These are phyloP conservation scores for Ballota nigra DNA, from an alignment of 257 asterid genomes.

Conservation along the genomic window DNA sequence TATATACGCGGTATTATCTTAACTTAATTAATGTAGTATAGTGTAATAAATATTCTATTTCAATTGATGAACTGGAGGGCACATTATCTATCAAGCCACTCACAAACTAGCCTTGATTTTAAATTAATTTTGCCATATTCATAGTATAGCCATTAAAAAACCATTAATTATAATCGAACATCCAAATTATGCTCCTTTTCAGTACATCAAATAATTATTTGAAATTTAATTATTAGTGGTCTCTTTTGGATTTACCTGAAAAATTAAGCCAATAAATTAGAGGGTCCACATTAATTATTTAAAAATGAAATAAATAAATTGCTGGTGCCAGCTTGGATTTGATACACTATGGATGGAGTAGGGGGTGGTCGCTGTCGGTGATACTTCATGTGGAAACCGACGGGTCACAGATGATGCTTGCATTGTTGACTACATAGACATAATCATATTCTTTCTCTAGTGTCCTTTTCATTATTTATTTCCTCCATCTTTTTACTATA, in stretches of 20 bases:
- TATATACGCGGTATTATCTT: too few relatives aligned
- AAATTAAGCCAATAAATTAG: background rate
- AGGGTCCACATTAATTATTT: constrained; percentile 23
- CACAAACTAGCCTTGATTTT: background rate
- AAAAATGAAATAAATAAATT: background rate
- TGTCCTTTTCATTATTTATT: constrained; percentile 15
- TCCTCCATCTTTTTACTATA: background rate
- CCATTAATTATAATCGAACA: background rate
- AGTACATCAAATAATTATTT: constrained; percentile 1
- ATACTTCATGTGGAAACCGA: constrained; percentile 29
- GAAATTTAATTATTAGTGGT: background rate
- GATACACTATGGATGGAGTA: background rate
- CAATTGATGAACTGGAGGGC: constrained; percentile 20
- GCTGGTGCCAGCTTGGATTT: constrained; percentile 15
- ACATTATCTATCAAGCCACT: background rate
- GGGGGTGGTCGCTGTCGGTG: constrained; percentile 39
- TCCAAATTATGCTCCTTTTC: background rate
- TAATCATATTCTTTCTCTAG: background rate
- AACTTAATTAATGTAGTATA: too few relatives aligned
- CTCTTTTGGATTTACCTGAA: constrained; percentile 11
- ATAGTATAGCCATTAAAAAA: background rate
- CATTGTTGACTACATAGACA: constrained; percentile 1
- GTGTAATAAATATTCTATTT: too few relatives aligned
- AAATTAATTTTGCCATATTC: background rate
- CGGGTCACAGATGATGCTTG: constrained; percentile 8